A percentile compares a stretch with the other conserved stretches of the same genome.
Conservation (phyloP, 176 grass and related monocot species). For the Bonia amplexicaulis region DNA sequence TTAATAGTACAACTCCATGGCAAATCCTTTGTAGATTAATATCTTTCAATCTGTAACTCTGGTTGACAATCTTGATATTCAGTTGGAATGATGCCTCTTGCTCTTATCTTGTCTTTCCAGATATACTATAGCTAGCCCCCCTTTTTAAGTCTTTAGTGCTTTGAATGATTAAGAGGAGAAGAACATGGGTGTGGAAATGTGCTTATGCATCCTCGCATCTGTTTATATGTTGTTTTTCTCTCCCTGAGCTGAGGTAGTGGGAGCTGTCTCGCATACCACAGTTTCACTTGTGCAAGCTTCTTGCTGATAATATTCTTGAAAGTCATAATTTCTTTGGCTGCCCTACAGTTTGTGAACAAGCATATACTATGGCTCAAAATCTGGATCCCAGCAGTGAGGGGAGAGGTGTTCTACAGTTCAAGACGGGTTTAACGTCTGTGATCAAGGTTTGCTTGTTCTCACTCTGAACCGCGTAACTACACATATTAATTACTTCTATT, state of each 20-base stretch:
- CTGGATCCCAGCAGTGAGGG: constrained; percentile 72
- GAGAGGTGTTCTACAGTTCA: constrained; percentile 84
- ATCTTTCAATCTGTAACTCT: not conserved
- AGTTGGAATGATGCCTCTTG: not conserved
- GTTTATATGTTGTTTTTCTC: not conserved
- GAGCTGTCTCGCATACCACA: not conserved
- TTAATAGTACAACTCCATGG: not conserved
- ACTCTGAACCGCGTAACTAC: not conserved
- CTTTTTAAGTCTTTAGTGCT: not conserved
- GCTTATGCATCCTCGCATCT: not conserved
- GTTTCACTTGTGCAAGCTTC: not conserved
- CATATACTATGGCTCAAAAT: constrained; percentile 77
- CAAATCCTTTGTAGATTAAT: not conserved
- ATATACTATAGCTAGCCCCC: not conserved
- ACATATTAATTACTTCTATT: not conserved
- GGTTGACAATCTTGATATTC: not conserved
- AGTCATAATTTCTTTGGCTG: not conserved
- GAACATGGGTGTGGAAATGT: not conserved
- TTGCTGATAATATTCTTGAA: not conserved
- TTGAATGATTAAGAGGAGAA: not conserved
- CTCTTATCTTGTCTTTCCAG: too few species aligned
- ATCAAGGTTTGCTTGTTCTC: constrained; percentile 62
- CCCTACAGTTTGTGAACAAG: constrained; percentile 72
- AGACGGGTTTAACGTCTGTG: constrained; percentile 73
- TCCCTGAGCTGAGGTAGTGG: not conserved